Evolutionary conservation across 2,329 filamentous ascomycete species (phyloP).

Genomic region (Pseudogymnoascus sp.): DNA sequence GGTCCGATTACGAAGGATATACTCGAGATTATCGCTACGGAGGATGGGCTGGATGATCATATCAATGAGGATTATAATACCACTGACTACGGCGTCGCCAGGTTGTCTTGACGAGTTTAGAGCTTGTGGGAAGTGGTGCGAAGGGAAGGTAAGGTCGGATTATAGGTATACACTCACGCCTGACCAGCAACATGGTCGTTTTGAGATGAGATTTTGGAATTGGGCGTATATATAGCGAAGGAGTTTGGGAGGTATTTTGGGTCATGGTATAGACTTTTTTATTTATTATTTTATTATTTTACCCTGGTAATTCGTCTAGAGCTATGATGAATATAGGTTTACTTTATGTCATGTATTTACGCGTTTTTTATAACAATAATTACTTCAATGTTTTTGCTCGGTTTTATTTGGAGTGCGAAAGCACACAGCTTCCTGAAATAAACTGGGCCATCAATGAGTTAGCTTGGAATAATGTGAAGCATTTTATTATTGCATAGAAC

Average conservation of each 20-base stretch:
- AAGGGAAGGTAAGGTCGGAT: background rate
- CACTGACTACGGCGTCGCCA: background rate
- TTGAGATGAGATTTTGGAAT: background rate
- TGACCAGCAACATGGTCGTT: background rate
- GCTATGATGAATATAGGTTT: background rate
- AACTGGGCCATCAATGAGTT: too few species aligned
- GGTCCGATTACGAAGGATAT: constrained; percentile 49
- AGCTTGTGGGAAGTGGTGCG: background rate
- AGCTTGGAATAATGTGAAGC: background rate
- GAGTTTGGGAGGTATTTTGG: background rate
- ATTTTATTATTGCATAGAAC: background rate
- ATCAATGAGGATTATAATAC: background rate
- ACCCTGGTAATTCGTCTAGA: background rate
- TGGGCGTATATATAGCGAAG: background rate
- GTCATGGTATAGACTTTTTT: background rate
- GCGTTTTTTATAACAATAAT: background rate
- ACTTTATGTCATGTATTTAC: background rate
- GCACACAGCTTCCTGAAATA: background rate
- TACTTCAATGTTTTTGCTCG: background rate
- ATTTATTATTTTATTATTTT: background rate
- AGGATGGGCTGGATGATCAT: constrained; percentile 21
- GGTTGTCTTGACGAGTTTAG: constrained; percentile 1
- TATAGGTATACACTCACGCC: background rate
- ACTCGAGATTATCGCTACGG: constrained; percentile 32
- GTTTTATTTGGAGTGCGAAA: background rate